Percentiles rank a stretch among this genome's conserved stretches.
Evolutionary conservation across 129 eudicot species (phyloP).

Genomic region (Flaveria linearis): DNA sequence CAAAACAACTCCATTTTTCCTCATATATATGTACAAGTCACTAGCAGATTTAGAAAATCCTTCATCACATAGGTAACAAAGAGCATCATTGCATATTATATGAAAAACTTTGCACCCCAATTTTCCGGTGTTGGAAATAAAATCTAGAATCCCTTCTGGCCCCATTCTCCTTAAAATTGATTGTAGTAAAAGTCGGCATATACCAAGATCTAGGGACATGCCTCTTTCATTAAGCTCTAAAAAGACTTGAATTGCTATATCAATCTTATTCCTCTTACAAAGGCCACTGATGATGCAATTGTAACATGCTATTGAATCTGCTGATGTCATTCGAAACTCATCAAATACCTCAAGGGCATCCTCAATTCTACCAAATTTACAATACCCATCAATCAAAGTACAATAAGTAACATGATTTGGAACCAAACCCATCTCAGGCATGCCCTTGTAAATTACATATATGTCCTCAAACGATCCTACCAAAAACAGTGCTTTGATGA

Average conservation of each 20-base stretch:
- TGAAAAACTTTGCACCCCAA: conserved; percentile 34
- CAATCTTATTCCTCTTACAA: conserved; percentile 56
- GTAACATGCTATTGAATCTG: conserved; percentile 55
- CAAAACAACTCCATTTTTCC: conserved; percentile 42
- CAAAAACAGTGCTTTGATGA: conserved; percentile 58
- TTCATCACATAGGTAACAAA: conserved; percentile 53
- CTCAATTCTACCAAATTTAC: conserved; percentile 58
- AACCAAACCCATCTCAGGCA: conserved; percentile 53
- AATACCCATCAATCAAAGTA: conserved; percentile 67
- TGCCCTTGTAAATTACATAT: conserved; percentile 42
- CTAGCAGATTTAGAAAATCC: conserved; percentile 44
- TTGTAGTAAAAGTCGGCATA: conserved; percentile 40
- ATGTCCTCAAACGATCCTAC: conserved; percentile 69
- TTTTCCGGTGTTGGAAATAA: conserved; percentile 31
- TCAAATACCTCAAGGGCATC: conserved; percentile 77
- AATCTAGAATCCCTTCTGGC: conserved; percentile 46
- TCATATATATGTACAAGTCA: conserved; percentile 44
- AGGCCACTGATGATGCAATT: conserved; percentile 56
- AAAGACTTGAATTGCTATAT: conserved; percentile 63
- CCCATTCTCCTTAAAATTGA: conserved; percentile 38
- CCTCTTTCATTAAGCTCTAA: conserved; percentile 56
- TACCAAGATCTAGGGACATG: conserved; percentile 41
- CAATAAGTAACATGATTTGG: conserved; percentile 56
- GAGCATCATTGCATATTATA: conserved; percentile 49
- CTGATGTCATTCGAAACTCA: conserved; percentile 51